Percentiles rank a stretch among this genome's conserved stretches.
Conservation (phyloP, 108 stramenopile genomes). For the Pseudonitzschia multiseries region DNA sequence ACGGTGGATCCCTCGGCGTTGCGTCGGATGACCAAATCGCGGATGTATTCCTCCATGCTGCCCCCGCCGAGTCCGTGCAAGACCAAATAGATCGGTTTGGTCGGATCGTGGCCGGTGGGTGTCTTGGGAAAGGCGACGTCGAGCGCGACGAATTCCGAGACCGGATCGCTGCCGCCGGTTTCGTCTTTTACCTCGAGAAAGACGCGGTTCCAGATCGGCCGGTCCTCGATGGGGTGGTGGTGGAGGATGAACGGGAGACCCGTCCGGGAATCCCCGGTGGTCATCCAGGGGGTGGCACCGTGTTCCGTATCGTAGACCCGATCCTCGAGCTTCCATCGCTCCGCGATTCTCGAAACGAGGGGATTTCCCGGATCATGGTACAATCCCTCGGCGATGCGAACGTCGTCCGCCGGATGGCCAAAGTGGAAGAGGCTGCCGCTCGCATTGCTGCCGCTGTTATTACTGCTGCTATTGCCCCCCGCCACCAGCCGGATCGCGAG, state of each 20-base stretch:
- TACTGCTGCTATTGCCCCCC: too few species aligned
- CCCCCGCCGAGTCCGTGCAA: conserved; percentile 93
- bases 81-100: conserved; percentile 79
- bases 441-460: neutral
- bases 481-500: conserved; percentile 27
- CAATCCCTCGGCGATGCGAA: conserved; percentile 57
- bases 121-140: conserved; percentile 76
- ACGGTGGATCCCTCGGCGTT: conserved; percentile 62
- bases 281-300: conserved; percentile 75
- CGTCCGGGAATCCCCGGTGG: conserved; percentile 83
- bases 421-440: conserved; percentile 22
- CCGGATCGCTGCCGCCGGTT: neutral
- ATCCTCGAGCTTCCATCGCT: conserved; percentile 56
- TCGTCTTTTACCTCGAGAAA: conserved; percentile 54
- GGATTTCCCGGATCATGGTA: conserved; percentile 51
- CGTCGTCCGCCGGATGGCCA: conserved; percentile 23
- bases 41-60: conserved; percentile 78
- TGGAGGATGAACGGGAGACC: conserved; percentile 80
- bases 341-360: conserved; percentile 43
- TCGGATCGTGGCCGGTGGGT: conserved; percentile 37
- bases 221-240: conserved; percentile 1
- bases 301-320: conserved; percentile 48
- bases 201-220: conserved; percentile 52
- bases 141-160: conserved; percentile 64
- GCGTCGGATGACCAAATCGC: conserved; percentile 68